Evolutionary conservation across 2,329 filamentous ascomycete species (phyloP).

Genomic region (Juglanconis juglandina): DNA sequence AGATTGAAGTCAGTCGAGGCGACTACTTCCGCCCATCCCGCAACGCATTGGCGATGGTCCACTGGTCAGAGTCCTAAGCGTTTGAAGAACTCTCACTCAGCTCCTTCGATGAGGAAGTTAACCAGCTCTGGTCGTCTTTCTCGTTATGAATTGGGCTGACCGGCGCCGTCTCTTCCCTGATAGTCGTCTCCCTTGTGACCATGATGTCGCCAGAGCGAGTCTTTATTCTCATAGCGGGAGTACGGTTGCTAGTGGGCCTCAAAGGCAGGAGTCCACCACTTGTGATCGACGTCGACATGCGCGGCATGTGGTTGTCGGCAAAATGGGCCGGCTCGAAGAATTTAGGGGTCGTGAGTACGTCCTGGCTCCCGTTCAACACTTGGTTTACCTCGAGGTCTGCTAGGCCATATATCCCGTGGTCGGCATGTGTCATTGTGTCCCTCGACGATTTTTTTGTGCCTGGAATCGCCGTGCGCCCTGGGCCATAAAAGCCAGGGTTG

Average conservation of each 20-base stretch:
- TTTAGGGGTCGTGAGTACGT: not conserved
- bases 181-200: constrained; percentile 9
- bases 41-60: not conserved
- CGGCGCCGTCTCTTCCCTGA: constrained; percentile 1
- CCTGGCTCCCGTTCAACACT: constrained; percentile 6
- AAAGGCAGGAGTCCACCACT: not conserved
- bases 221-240: not conserved
- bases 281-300: not conserved
- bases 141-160: not conserved
- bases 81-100: not conserved
- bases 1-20: not conserved
- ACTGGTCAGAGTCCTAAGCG: too few species aligned
- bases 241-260: not conserved
- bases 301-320: not conserved
- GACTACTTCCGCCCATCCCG: not conserved
- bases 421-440: not conserved
- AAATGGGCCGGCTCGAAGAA: constrained; percentile 7
- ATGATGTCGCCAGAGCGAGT: constrained; percentile 6
- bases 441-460: constrained; percentile 6
- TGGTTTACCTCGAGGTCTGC: constrained; percentile 10
- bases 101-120: not conserved
- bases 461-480: not conserved
- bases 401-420: constrained; percentile 1
- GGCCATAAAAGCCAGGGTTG: constrained; percentile 1
- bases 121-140: not conserved